Evolutionary conservation across 75 land plant species (phyloP), one percentile per base, ranked within the genome.

Genomic region (Sequoiadendron giganteum): DNA sequence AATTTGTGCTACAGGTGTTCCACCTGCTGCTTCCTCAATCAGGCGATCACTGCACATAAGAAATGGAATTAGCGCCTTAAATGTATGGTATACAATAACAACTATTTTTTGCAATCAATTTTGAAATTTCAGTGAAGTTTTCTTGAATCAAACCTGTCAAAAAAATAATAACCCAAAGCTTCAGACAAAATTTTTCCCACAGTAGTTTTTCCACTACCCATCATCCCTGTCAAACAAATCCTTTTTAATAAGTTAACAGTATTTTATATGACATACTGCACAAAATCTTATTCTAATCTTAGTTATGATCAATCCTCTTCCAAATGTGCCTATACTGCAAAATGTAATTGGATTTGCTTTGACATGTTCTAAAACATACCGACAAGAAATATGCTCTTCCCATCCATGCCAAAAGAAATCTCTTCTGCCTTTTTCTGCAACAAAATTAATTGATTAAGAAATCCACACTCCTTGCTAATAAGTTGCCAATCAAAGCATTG

Each of bases 141-240:
- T 43, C 30, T 10, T 87, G 47, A 85, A 45, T 28, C 52, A 78
- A 65, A 96, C 99, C 99, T 95, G 91, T 97, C 99, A 85, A 90
- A 91, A 80, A 94, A 96, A 21, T 92, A 88, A 85, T 96, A 96
- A 13, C 92, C 95, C 48, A 97, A 92, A 52, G 89, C 93, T 81
- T 95, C 92, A 16, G 99, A 89, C 87, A 97, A 87, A 36, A 94
- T 86, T 90, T 92, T 96, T 43, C 99, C 99, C 28, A 97, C 95
- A 10, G 97, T 96, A 18, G 94, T 91, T 85, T 97, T 97, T 15
- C 99, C 99, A 89, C 94, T 92, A 10, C 98, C 98, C 98, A 96
- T 96, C 99, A 97, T 97, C 49, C 99, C 99, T 92, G 90, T 76
- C 83, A 58, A 85, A 45, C 58, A 89, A 14, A 52, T 72, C 4